These are phyloP conservation scores for Colletotrichum sp. DNA, from an alignment of 2,329 filamentous ascomycete genomes.

Conservation along the genomic window DNA sequence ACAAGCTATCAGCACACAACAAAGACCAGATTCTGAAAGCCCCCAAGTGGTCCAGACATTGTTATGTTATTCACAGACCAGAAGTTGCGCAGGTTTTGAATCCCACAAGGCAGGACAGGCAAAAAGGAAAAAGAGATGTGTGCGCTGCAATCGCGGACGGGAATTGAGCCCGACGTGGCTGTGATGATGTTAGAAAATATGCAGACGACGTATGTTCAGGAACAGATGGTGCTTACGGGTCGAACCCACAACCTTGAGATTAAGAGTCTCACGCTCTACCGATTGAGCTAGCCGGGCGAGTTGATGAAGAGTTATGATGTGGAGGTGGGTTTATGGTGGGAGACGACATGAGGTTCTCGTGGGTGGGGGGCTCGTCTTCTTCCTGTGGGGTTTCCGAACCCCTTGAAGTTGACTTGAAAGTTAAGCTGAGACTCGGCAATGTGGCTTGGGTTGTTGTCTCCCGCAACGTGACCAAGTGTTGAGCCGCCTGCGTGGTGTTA, in stretches of 20 bases:
- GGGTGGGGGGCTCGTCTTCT: background rate
- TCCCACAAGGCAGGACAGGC: background rate
- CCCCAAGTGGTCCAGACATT: background rate
- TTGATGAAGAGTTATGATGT: background rate
- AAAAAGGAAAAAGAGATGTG: background rate
- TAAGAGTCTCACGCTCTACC: constrained; percentile 78
- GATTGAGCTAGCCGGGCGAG: constrained; percentile 68
- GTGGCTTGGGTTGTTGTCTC: background rate
- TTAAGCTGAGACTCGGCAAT: background rate
- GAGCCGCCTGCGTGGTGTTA: background rate
- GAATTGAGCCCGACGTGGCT: constrained; percentile 19
- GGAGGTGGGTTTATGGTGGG: background rate
- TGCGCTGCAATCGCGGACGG: constrained; percentile 3
- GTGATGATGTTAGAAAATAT: background rate
- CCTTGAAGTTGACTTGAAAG: background rate
- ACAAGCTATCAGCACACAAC: too few species aligned
- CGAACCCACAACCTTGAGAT: constrained; percentile 64
- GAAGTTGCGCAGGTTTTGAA: background rate
- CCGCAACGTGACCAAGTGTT: too few species aligned
- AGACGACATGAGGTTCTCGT: background rate
- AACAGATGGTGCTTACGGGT: constrained; percentile 25
- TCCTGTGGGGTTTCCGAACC: background rate
- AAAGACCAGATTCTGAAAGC: background rate
- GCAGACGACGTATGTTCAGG: background rate
- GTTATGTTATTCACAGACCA: background rate